Evolutionary conservation across 2,329 filamentous ascomycete species (phyloP).

Genomic region (Claviceps arundinis): DNA sequence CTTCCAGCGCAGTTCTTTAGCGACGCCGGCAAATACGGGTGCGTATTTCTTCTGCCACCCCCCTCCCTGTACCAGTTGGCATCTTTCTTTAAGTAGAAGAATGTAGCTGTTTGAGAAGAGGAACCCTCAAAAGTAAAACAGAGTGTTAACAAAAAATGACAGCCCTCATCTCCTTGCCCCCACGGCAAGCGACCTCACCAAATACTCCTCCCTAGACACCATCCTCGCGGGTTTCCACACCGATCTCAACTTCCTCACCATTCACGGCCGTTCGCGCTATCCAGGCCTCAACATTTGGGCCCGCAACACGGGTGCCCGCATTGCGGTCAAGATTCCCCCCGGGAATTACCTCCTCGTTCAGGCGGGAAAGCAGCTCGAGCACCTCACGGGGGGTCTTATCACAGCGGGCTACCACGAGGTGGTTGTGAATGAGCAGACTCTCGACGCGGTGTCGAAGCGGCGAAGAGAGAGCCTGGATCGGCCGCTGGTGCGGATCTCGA

Average conservation of each 20-base stretch:
- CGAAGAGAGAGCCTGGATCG: constrained; percentile 28
- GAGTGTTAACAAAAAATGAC: neutral
- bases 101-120: too few species aligned
- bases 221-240: constrained; percentile 52
- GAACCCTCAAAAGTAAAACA: neutral
- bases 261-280: constrained; percentile 49
- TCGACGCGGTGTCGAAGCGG: constrained; percentile 32
- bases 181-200: constrained; percentile 43
- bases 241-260: constrained; percentile 51
- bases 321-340: constrained; percentile 43
- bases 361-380: constrained; percentile 50
- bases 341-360: constrained; percentile 48
- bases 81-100: too few species aligned
- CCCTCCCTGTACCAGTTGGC: too few species aligned
- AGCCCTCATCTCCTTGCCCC: constrained; percentile 49
- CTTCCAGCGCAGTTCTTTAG: constrained; percentile 39
- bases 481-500: constrained; percentile 43
- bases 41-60: neutral
- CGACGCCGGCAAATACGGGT: constrained; percentile 43
- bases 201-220: constrained; percentile 39
- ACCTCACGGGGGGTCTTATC: constrained; percentile 46
- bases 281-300: constrained; percentile 51
- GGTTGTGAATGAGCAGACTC: constrained; percentile 40
- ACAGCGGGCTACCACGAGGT: constrained; percentile 52
- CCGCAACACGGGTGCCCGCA: constrained; percentile 45